Evolutionary conservation across 345 rosid species (phyloP).

Genomic region (Hibiscus syriacus): DNA sequence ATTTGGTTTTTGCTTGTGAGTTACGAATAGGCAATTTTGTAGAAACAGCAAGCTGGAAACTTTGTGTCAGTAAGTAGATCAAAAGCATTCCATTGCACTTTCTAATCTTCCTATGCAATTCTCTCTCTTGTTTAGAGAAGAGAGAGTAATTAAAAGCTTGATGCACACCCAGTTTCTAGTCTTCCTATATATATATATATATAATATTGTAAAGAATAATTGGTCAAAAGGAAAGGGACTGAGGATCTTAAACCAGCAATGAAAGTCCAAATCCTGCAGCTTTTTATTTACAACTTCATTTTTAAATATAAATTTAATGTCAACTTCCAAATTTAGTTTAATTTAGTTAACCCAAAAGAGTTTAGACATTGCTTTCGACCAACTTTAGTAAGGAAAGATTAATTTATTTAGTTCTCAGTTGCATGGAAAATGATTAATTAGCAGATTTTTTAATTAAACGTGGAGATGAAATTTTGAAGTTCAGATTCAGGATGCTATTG

Average conservation of each 20-base stretch:
- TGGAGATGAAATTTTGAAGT: background rate
- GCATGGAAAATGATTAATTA: background rate
- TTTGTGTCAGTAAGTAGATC: slow-evolving; percentile 21
- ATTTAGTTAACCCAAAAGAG: background rate
- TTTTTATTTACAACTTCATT: slow-evolving; percentile 2
- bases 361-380: slow-evolving; percentile 14
- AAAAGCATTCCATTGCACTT: slow-evolving; percentile 14
- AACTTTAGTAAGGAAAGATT: background rate
- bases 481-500: background rate
- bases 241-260: slow-evolving; percentile 19
- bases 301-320: background rate
- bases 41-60: slow-evolving; percentile 18
- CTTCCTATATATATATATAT: too few species aligned
- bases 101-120: background rate
- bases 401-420: background rate
- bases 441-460: background rate
- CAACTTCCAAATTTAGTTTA: background rate
- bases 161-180: background rate
- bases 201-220: background rate
- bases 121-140: too few species aligned
- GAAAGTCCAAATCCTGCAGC: slow-evolving; percentile 5
- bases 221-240: slow-evolving; percentile 28
- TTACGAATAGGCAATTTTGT: slow-evolving; percentile 32
- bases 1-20: slow-evolving; percentile 32
- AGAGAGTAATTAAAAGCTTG: too few species aligned